A percentile compares a stretch with the other conserved stretches of the same genome.
These are phyloP conservation scores for Leccinum subrobustum DNA, from an alignment of 1,284 basidiomycete genomes.

Conservation along the genomic window DNA sequence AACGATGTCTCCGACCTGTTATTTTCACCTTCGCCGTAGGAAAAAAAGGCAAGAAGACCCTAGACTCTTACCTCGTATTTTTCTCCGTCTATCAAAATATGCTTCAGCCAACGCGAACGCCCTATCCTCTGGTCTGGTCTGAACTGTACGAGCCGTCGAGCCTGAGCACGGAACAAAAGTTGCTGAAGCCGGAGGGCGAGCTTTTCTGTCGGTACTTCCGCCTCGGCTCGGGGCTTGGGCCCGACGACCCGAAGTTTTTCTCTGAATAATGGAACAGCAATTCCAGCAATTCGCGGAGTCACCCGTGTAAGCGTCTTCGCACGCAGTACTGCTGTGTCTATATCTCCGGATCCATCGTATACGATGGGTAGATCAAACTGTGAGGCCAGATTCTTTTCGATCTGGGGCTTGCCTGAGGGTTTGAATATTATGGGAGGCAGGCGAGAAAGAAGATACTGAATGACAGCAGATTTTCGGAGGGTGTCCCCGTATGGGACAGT, in stretches of 20 bases:
- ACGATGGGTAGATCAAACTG: constrained; percentile 4
- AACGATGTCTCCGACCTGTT: constrained; percentile 57
- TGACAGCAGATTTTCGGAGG: constrained; percentile 23
- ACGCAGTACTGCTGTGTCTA: constrained; percentile 53
- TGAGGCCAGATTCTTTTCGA: neutral
- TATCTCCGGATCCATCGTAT: constrained; percentile 36
- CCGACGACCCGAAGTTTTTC: constrained; percentile 56
- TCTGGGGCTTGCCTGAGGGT: constrained; percentile 1
- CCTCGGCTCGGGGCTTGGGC: constrained; percentile 31
- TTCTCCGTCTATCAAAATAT: constrained; percentile 30
- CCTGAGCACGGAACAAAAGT: constrained; percentile 23
- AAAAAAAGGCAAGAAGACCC: constrained; percentile 24
- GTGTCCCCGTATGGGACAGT: constrained; percentile 18
- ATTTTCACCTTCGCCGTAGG: constrained; percentile 1
- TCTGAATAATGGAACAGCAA: constrained; percentile 50
- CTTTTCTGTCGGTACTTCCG: constrained; percentile 9
- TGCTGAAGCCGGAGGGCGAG: constrained; percentile 20
- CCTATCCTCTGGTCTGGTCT: constrained; percentile 29
- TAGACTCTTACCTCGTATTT: constrained; percentile 25
- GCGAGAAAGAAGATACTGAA: constrained; percentile 20
- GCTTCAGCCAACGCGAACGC: constrained; percentile 29
- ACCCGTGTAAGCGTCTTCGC: constrained; percentile 48
- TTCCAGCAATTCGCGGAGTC: constrained; percentile 51
- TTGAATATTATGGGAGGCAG: constrained; percentile 18
- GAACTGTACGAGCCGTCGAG: constrained; percentile 19